phyloP scores from a whole-genome alignment of 2,329 filamentous ascomycete species.

The Orbilia oligospora region DNA sequence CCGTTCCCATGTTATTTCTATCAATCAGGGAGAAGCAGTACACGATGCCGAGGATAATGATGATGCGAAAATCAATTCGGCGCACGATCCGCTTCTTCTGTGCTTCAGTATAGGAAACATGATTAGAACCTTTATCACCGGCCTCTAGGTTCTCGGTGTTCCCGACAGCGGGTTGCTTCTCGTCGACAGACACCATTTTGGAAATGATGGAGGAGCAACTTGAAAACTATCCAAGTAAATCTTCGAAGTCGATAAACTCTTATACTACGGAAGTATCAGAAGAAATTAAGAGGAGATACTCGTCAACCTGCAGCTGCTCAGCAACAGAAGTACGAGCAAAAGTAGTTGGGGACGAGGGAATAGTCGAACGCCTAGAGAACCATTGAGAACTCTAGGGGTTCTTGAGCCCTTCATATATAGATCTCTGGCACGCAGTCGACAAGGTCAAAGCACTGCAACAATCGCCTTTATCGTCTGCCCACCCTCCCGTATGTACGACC shows the following conservation, averaged over 20 bases:
- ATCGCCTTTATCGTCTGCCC: constrained; percentile 9
- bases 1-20: constrained; percentile 80
- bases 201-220: background rate
- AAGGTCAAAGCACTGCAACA: constrained; percentile 1
- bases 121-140: constrained; percentile 33
- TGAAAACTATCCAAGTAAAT: background rate
- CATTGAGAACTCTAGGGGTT: constrained; percentile 5
- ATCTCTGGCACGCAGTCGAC: constrained; percentile 6
- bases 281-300: background rate
- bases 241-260: background rate
- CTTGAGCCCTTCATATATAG: constrained; percentile 34
- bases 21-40: constrained; percentile 86
- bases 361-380: constrained; percentile 2
- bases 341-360: constrained; percentile 6
- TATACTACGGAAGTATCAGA: background rate
- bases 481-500: background rate
- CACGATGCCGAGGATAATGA: constrained; percentile 76
- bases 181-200: constrained; percentile 41
- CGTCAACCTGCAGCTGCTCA: background rate
- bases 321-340: constrained; percentile 3
- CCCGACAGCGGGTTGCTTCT: constrained; percentile 29
- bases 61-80: constrained; percentile 77
- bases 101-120: constrained; percentile 63
- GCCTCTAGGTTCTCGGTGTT: constrained; percentile 40
- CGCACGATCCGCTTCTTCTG: constrained; percentile 79